Conservation (phyloP, 495 filamentous ascomycete species). For the Penicillium atrosanguineum region DNA sequence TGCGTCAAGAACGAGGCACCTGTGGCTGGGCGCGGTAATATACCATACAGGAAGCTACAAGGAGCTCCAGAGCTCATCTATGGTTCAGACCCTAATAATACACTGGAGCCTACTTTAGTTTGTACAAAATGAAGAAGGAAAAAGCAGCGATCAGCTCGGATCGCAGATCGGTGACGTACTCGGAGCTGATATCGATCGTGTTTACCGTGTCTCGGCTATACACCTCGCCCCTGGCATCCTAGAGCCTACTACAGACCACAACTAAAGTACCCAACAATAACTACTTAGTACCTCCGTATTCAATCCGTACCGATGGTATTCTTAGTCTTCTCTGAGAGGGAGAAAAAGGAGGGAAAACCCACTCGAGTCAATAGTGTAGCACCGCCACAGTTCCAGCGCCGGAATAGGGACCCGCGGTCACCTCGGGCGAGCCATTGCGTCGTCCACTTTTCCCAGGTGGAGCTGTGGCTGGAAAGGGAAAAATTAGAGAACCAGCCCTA, state of each 20-base stretch:
- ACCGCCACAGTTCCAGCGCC: conserved; percentile 1
- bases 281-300: no score
- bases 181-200: not conserved
- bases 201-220: not conserved
- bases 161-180: conserved; percentile 26
- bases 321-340: not conserved
- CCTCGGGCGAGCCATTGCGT: not conserved
- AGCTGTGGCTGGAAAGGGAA: conserved; percentile 11
- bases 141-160: conserved; percentile 17
- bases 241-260: not conserved
- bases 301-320: not conserved
- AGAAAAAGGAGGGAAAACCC: not conserved
- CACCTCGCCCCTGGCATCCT: no score
- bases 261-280: no score
- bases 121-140: conserved; percentile 1
- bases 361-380: not conserved
- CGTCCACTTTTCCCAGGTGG: not conserved
- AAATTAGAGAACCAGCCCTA: conserved; percentile 3
- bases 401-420: no score
- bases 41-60: not conserved
- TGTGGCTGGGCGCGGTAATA: conserved; percentile 18
- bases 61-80: not conserved
- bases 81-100: not conserved
- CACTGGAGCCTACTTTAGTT: not conserved
- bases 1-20: conserved; percentile 25